A percentile compares a stretch with the other conserved stretches of the same genome.
These are phyloP conservation scores for Penstemon newberryi DNA, from an alignment of 257 asterid genomes.

Conservation along the genomic window DNA sequence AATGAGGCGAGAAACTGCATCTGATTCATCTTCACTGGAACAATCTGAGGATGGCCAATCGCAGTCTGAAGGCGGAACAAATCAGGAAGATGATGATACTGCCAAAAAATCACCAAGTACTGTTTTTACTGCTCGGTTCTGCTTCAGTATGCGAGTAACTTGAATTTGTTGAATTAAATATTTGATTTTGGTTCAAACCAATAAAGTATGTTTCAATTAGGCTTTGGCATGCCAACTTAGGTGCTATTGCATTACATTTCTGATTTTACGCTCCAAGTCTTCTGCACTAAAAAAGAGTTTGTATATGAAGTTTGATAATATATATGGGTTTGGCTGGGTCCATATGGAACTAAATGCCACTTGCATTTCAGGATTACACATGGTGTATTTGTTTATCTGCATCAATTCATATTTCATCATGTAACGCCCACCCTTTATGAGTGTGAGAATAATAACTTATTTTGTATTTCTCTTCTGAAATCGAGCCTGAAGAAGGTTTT, in stretches of 20 bases:
- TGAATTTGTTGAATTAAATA: neutral
- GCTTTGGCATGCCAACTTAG: conserved; percentile 5
- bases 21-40: conserved; percentile 75
- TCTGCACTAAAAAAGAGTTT: neutral
- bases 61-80: conserved; percentile 60
- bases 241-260: conserved; percentile 2
- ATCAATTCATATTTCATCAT: neutral
- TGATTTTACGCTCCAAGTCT: neutral
- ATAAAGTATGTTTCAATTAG: neutral
- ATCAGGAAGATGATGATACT: conserved; percentile 60
- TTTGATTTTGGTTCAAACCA: neutral
- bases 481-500: neutral
- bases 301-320: neutral
- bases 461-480: neutral
- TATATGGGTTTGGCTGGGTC: neutral
- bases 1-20: conserved; percentile 50
- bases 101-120: conserved; percentile 46
- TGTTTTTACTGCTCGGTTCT: conserved; percentile 50
- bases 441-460: conserved; percentile 10
- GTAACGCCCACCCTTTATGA: neutral
- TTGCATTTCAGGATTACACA: conserved; percentile 5
- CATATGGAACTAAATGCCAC: neutral
- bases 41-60: conserved; percentile 68
- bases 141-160: conserved; percentile 19
- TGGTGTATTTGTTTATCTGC: neutral